Percentiles rank a stretch among this genome's conserved stretches.
These are phyloP conservation scores for Pulicaria dysenterica DNA, from an alignment of 129 eudicot species.

Conservation along the genomic window DNA sequence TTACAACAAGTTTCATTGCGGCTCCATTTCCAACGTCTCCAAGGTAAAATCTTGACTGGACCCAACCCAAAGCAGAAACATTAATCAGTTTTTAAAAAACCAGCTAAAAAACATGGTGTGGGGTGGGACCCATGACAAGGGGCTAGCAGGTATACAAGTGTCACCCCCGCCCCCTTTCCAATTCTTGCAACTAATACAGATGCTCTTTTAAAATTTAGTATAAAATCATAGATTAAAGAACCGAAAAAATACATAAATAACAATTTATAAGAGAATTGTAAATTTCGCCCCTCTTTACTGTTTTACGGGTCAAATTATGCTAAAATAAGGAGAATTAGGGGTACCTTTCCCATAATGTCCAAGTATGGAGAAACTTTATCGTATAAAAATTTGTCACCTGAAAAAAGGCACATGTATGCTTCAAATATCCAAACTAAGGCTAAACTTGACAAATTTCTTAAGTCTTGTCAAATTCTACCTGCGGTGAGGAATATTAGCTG, in stretches of 20 bases:
- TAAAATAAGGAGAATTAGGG: neutral
- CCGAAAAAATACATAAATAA: neutral
- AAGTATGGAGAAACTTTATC: conserved; percentile 60
- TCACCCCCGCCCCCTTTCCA: neutral
- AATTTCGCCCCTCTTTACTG: neutral
- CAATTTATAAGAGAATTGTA: neutral
- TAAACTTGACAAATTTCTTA: neutral
- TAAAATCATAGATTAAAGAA: neutral
- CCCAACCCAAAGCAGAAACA: conserved; percentile 7
- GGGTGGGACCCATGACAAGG: neutral
- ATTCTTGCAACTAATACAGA: neutral
- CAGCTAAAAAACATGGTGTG: neutral
- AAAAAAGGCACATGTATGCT: conserved; percentile 15
- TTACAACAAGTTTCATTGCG: conserved; percentile 96
- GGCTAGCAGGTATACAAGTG: too few relatives aligned
- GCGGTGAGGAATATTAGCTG: conserved; percentile 90
- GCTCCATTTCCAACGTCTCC: conserved; percentile 99
- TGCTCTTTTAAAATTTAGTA: neutral
- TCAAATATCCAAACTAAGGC: conserved; percentile 22
- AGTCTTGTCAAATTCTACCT: conserved; percentile 38
- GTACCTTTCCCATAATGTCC: conserved; percentile 97
- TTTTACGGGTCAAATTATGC: neutral
- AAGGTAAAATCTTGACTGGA: conserved; percentile 85
- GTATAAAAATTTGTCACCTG: conserved; percentile 80
- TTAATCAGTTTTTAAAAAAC: conserved; percentile 2